Base-by-base conservation (phyloP, 257 asterid genomes). In the Handroanthus guayacan region DNA sequence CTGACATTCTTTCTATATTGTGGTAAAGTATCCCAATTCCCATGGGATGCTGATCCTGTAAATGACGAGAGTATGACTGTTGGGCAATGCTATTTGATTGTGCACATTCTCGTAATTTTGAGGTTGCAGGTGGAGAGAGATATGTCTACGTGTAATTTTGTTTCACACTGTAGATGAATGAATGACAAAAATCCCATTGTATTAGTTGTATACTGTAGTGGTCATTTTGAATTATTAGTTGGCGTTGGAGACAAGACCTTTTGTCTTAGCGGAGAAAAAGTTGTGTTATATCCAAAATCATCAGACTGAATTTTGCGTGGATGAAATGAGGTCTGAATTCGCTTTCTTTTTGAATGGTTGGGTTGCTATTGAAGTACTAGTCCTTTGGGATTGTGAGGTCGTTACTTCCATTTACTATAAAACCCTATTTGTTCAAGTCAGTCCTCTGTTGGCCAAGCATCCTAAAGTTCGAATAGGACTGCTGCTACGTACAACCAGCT, bases 31-130 rank as follows among this genome's bases (percentile, higher is more conserved):
- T 77, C 75, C 83, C 31, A 25, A 25, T 25, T 25, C 31, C 31
- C 71, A 6, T 48, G 72, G 71, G 83, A 63, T 80, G 76, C 76
- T 79, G 75, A 79, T 70, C 73, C 58, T 83, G 85, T 82, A 82
- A 66, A 78, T 78, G 84, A 44, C 50, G 80, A 74, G 81, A 55
- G 82, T 74, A 68, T 75, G 62, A 76, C 70, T 74, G 71, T 62
- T 54, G 65, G 78, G 56, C 69, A 41, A 31, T 36, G 60, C 64
- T 77, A 4, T 54, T 77, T 51, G 66, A 58, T 77, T 60, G 37
- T 63, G 60, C 67, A 10, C 37, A 9, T 69, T 76, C 41, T 58
- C 61, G 66, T 51, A 34, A 62, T 61, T 62, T 73, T 74, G 78
- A 68, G 80, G 74, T 62, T 75, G 78, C 76, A 3, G 64, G 17